Percentiles rank a stretch among this genome's conserved stretches.
Evolutionary conservation across 1,284 basidiomycete species (phyloP).

Genomic region (Ceratobasidium sp.): DNA sequence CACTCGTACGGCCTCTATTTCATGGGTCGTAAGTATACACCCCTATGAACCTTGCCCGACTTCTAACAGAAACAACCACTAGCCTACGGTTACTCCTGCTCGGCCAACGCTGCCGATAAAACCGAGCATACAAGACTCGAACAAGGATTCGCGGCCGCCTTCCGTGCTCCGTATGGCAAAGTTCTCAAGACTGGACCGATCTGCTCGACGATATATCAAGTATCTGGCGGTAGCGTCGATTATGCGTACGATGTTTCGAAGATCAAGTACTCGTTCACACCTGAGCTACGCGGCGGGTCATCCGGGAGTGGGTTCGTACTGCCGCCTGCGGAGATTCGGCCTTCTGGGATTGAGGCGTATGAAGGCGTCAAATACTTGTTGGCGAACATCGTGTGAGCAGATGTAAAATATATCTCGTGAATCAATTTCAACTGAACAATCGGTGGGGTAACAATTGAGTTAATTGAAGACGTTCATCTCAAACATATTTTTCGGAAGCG

Average conservation of each 20-base stretch:
- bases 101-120: neutral
- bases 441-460: too few relatives aligned
- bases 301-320: constrained; percentile 45
- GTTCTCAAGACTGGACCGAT: constrained; percentile 40
- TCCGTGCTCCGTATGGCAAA: constrained; percentile 47
- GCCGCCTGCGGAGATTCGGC: constrained; percentile 42
- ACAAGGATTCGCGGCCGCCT: constrained; percentile 44
- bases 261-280: constrained; percentile 48
- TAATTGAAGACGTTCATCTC: too few relatives aligned
- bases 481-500: too few relatives aligned
- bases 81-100: too few relatives aligned
- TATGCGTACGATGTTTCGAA: constrained; percentile 47
- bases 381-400: constrained; percentile 44
- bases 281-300: constrained; percentile 43
- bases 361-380: constrained; percentile 45
- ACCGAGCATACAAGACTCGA: constrained; percentile 41
- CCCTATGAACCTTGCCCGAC: too few relatives aligned
- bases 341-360: constrained; percentile 44
- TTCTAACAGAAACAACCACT: too few relatives aligned
- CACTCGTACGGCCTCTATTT: too few relatives aligned
- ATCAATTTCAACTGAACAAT: too few relatives aligned
- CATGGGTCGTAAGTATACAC: too few relatives aligned
- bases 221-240: constrained; percentile 41
- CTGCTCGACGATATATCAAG: constrained; percentile 46
- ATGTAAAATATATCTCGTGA: too few relatives aligned